These are phyloP conservation scores for Ogataea haglerorum DNA, from an alignment of 805 yeast species.

Conservation along the genomic window DNA sequence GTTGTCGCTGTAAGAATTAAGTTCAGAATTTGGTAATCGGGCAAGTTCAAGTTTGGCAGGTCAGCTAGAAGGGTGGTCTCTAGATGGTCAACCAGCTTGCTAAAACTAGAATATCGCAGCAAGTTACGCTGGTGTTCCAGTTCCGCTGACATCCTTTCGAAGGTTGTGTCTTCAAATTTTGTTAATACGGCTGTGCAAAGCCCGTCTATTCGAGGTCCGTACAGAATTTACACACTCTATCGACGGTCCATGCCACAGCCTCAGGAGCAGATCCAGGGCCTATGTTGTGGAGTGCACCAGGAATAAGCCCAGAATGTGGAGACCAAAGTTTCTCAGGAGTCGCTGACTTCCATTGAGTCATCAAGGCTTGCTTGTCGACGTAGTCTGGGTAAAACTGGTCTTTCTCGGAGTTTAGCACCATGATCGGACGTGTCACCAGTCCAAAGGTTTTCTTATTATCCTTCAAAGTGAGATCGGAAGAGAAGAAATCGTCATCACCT, in stretches of 20 bases:
- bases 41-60: slow-evolving; percentile 27
- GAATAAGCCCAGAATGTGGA: slow-evolving; percentile 46
- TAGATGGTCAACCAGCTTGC: slow-evolving; percentile 34
- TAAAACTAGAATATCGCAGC: slow-evolving; percentile 29
- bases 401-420: slow-evolving; percentile 53
- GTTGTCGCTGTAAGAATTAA: slow-evolving; percentile 38
- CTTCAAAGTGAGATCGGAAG: slow-evolving; percentile 52
- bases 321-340: slow-evolving; percentile 50
- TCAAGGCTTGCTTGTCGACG: slow-evolving; percentile 46
- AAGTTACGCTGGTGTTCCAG: slow-evolving; percentile 14
- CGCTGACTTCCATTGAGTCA: slow-evolving; percentile 47
- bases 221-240: slow-evolving; percentile 8
- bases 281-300: slow-evolving; percentile 58
- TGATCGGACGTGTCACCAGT: slow-evolving; percentile 40
- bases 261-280: slow-evolving; percentile 39
- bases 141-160: slow-evolving; percentile 5
- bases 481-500: slow-evolving; percentile 82
- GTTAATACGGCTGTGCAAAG: not conserved
- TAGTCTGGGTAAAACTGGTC: slow-evolving; percentile 61
- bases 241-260: slow-evolving; percentile 20
- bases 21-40: slow-evolving; percentile 33
- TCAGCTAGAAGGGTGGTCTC: slow-evolving; percentile 29
- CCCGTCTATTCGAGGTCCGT: slow-evolving; percentile 2
- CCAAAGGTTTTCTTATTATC: slow-evolving; percentile 53
- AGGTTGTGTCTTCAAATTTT: not conserved